phyloP scores from a whole-genome alignment of 345 rosid genomes.

The Eucalyptus tenuipes region DNA sequence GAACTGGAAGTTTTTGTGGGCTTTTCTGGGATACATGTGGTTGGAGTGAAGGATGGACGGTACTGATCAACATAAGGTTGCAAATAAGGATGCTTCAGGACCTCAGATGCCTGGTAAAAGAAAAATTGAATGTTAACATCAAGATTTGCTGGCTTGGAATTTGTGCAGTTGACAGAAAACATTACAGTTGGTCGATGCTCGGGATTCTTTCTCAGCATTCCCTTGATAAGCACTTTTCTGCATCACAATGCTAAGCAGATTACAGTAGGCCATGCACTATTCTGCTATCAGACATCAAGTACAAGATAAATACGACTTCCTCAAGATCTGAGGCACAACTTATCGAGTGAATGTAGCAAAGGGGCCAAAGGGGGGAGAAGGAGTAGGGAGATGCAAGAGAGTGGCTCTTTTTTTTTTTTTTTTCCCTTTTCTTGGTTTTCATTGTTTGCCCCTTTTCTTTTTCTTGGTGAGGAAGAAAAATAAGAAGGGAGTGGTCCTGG shows the following conservation, averaged over 20 bases:
- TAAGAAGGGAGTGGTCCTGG: neutral
- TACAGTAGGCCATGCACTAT: neutral
- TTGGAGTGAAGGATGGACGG: constrained; percentile 42
- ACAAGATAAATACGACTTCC: neutral
- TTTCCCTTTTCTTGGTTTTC: neutral
- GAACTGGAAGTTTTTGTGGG: constrained; percentile 27
- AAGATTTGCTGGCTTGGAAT: neutral
- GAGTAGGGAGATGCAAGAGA: neutral
- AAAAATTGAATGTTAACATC: neutral
- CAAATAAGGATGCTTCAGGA: constrained; percentile 95
- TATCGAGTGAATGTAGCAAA: neutral
- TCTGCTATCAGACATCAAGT: neutral
- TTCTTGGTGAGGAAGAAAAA: neutral
- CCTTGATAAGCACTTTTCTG: constrained; percentile 88
- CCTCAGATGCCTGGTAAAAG: constrained; percentile 66
- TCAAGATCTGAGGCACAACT: neutral
- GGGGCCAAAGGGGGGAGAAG: neutral
- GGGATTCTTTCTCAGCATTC: constrained; percentile 95
- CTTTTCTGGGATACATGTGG: constrained; percentile 37
- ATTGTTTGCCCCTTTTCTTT: neutral
- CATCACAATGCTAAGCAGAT: constrained; percentile 1
- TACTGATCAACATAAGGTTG: constrained; percentile 82
- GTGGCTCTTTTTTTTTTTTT: neutral
- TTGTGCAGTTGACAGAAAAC: constrained; percentile 7
- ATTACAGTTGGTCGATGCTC: constrained; percentile 96